phyloP scores from a whole-genome alignment of 495 filamentous ascomycete species.

The Mytilinidion resinicola region DNA sequence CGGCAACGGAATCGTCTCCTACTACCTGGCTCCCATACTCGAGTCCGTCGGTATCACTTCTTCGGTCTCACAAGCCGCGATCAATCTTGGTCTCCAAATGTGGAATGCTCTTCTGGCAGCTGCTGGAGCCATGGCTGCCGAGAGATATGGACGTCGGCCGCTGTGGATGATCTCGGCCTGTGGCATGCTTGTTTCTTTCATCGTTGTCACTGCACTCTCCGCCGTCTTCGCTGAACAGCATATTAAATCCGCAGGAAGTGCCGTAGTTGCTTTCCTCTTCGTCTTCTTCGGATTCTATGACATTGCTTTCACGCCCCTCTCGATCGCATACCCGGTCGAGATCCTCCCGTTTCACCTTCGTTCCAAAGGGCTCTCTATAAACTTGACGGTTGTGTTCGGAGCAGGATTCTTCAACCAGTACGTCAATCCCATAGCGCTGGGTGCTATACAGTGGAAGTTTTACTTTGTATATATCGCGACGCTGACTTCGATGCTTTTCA shows the following conservation, averaged over 20 bases:
- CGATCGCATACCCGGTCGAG: not conserved
- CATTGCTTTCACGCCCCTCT: not conserved
- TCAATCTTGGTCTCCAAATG: not conserved
- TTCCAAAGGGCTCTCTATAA: not conserved
- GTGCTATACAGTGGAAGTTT: slow-evolving; percentile 56
- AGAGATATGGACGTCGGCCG: not conserved
- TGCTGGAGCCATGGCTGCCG: not conserved
- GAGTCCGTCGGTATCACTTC: not conserved
- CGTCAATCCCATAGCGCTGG: slow-evolving; percentile 57
- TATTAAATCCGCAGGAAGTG: too few species aligned
- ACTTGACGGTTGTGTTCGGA: too few species aligned
- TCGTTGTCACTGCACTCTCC: not conserved
- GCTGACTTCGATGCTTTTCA: too few species aligned
- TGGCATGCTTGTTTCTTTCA: not conserved
- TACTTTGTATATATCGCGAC: slow-evolving; percentile 50
- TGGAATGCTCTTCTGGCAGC: not conserved
- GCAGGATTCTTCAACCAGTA: slow-evolving; percentile 35
- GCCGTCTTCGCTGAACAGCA: not conserved
- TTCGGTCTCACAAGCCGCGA: not conserved
- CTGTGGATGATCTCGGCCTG: not conserved
- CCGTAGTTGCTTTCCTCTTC: not conserved
- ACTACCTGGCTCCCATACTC: not conserved
- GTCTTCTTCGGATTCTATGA: not conserved
- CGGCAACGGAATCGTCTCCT: not conserved
- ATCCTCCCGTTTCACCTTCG: not conserved